Base-by-base conservation (phyloP, 2,329 filamentous ascomycete genomes). In the Calonectria honghensis region DNA sequence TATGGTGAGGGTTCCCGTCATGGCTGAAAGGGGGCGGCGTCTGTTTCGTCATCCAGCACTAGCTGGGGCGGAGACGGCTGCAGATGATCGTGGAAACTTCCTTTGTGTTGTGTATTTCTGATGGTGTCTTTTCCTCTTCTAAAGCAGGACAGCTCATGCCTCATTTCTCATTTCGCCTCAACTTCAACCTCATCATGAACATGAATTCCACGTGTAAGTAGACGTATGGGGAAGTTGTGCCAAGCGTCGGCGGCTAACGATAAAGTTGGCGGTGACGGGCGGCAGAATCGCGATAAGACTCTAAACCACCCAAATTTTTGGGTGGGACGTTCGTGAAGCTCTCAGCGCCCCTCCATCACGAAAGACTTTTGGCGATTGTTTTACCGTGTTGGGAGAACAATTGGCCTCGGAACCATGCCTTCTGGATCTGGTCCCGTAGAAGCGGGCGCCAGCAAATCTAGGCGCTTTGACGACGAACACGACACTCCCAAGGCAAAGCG, bases 391-490 rank as follows among this genome's bases (percentile, higher is more conserved):
- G 37, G 52, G 57, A 63, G 65, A 74, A 63, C 70, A 78, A 78
- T 81, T 81, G 76, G 31, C 51, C 63, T 66, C 37, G 35, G 68
- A 74, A 80, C 14, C 32, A 86, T 86, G 85, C 88, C 88, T 78
- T 83, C 87, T 61, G 83, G 87, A 76, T 88, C 89, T 73, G 80
- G 88, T 20, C 87, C 85, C 51, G 81, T 83, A 9, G 27, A 81
- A 11, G 82, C 84, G 73, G 79, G 68, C 41, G 72, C 66, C 31
- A 39, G 79, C 6, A 71, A 75, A 45, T 74, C 79, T 6, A 79
- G 81, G 51, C 81, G 78, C 66, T 81, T 84, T 64, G 79, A 83
- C n/a, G 81, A 84, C 13, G 78, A 83, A 59, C 67, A 80, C 0
- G 81, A 71, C 14, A 73, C 77, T 9, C 71, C 75, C 2, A 81